Evolutionary conservation across 2,329 filamentous ascomycete species (phyloP).

Genomic region (Cyphellophora europaea): DNA sequence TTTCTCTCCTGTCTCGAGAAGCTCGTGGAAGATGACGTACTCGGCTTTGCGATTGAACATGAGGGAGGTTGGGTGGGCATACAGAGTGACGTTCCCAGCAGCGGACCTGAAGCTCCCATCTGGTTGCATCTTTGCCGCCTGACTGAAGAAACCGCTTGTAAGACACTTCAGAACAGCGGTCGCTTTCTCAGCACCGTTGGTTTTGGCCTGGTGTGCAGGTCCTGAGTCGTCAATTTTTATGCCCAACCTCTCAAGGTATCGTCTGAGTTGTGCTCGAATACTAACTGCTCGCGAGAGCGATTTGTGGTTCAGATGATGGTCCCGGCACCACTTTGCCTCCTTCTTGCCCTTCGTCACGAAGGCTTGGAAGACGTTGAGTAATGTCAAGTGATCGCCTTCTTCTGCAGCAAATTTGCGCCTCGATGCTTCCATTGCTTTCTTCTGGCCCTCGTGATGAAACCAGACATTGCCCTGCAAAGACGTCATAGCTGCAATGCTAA

Average conservation of each 20-base stretch:
- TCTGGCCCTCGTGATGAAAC: conserved; percentile 70
- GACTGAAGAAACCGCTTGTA: conserved; percentile 82
- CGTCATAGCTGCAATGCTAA: conserved; percentile 91
- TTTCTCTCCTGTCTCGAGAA: conserved; percentile 81
- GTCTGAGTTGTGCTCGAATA: conserved; percentile 74
- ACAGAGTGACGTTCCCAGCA: conserved; percentile 65
- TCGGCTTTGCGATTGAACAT: conserved; percentile 96
- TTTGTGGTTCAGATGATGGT: conserved; percentile 81
- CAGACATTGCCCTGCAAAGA: conserved; percentile 75
- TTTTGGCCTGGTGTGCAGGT: conserved; percentile 20
- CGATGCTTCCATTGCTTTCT: conserved; percentile 63
- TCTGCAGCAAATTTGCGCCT: conserved; percentile 79
- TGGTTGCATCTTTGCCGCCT: conserved; percentile 86
- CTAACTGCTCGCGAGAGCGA: conserved; percentile 72
- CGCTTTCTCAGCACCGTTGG: conserved; percentile 41
- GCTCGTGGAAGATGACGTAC: conserved; percentile 92
- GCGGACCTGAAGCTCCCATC: conserved; percentile 85
- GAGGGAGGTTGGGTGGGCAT: conserved; percentile 84
- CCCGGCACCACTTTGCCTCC: conserved; percentile 75
- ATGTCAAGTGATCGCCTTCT: conserved; percentile 86
- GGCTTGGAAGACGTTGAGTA: conserved; percentile 86
- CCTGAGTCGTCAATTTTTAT: conserved; percentile 55
- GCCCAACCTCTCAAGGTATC: conserved; percentile 79
- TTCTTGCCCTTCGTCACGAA: conserved; percentile 78
- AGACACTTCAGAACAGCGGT: conserved; percentile 78